Base-by-base conservation (phyloP, 306 rosid species). In the Trichosanthes truncata region DNA sequence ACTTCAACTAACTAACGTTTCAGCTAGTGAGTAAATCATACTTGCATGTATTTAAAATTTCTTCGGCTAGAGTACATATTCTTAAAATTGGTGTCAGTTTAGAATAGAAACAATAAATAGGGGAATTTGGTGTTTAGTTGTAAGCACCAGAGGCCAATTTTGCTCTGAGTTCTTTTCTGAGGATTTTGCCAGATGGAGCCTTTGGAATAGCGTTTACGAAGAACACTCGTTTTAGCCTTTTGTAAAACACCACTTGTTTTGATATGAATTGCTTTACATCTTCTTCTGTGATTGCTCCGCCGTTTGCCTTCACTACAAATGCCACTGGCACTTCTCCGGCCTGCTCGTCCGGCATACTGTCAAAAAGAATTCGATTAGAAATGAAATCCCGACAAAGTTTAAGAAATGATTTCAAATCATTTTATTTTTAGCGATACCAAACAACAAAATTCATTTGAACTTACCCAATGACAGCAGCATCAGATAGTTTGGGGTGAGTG, bases 281-380 rank as follows among this genome's bases (percentile, higher is more conserved):
- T 48, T 90, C 90, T 77, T 91, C 92, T 0, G 88, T 88, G 74
- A 86, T 56, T 11, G 84, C 36, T 0, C 88, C 83, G 31, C 81
- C 81, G 0, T 91, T 87, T 56, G 92, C 78, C 77, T 79, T 82
- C 17, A 87, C 92, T 1, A 91, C 98, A 84, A 90, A 93, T 20
- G 98, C 97, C 38, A 93, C 97, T 3, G 98, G 98, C 23, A 93
- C 93, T 63, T 93, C 97, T 61, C 97, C 98, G 0, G 98, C 96
- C 1, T 84, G 84, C 41, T 89, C 96, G 68, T 93, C 93, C 69
- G 90, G 86, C 97, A 91, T 86, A 38, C 97, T 93, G 85, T 41
- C 23, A 36, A 13, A 20, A 49, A 9, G 11, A 25, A 10, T 6
- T 0, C 0, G 6, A 46, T 73, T 18, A 52, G 36, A 60, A 60